Conservation (phyloP, 768 basidiomycete genomes). For the Myochromella boudieri region DNA sequence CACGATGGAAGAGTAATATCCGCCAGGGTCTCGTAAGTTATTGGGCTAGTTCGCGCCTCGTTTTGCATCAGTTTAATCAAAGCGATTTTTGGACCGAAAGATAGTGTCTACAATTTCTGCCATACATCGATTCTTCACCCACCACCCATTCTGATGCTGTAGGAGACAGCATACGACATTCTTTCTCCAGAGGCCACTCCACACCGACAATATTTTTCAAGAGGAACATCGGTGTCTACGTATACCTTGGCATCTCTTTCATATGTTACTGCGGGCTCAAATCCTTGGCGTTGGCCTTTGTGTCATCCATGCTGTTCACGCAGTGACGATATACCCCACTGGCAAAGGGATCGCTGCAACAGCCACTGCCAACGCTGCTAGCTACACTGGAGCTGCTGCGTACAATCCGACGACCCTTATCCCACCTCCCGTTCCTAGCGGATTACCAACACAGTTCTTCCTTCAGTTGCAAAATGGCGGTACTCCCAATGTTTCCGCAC, state of each 20-base stretch:
- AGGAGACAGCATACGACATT: constrained; percentile 1
- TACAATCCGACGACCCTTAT: constrained; percentile 52
- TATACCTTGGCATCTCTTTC: constrained; percentile 5
- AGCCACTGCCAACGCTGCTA: constrained; percentile 32
- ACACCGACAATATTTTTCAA: background rate
- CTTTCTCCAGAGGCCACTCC: background rate
- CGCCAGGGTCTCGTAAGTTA: too few species aligned
- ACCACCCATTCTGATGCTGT: background rate
- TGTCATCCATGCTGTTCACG: constrained; percentile 11
- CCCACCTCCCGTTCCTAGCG: constrained; percentile 52
- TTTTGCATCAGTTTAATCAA: too few species aligned
- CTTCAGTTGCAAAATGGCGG: constrained; percentile 34
- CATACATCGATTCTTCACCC: background rate
- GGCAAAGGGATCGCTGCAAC: constrained; percentile 26
- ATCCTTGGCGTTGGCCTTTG: constrained; percentile 9
- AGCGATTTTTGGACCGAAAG: too few species aligned
- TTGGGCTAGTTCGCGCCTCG: too few species aligned
- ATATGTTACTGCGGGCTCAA: background rate
- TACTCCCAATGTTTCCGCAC: constrained; percentile 26
- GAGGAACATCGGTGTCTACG: background rate
- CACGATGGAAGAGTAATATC: too few species aligned
- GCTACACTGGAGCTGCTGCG: constrained; percentile 48
- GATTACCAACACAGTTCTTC: constrained; percentile 43
- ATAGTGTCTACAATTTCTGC: too few species aligned
- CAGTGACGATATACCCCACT: constrained; percentile 35